phyloP scores from a whole-genome alignment of 768 basidiomycete genomes.

The Calocera cornea region DNA sequence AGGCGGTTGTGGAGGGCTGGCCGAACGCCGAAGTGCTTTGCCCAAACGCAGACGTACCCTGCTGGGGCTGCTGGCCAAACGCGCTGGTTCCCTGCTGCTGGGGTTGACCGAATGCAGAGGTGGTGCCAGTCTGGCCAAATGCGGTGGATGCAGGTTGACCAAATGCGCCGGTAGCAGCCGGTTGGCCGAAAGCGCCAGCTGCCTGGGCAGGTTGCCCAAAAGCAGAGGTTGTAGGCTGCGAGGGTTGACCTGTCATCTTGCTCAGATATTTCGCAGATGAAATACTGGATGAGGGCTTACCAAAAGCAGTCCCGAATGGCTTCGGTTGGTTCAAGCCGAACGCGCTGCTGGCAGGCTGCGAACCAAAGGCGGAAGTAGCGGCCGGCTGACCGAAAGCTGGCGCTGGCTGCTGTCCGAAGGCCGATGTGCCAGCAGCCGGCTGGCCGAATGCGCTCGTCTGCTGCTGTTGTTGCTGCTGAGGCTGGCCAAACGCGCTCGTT shows the following conservation, averaged over 20 bases:
- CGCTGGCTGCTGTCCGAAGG: not conserved
- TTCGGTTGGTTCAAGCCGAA: not conserved
- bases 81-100: slow-evolving; percentile 21
- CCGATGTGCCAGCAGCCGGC: slow-evolving; percentile 1
- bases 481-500: slow-evolving; percentile 14
- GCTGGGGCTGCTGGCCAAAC: slow-evolving; percentile 32
- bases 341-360: slow-evolving; percentile 26
- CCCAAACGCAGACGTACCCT: slow-evolving; percentile 19
- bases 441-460: slow-evolving; percentile 9
- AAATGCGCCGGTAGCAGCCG: slow-evolving; percentile 25
- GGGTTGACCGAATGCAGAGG: slow-evolving; percentile 30
- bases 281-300: too few relatives aligned
- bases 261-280: too few relatives aligned
- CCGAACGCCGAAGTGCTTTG: slow-evolving; percentile 17
- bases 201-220: not conserved
- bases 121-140: not conserved
- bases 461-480: slow-evolving; percentile 6
- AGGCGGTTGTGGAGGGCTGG: slow-evolving; percentile 15
- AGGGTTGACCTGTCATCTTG: too few relatives aligned
- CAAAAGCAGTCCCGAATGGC: too few relatives aligned
- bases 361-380: slow-evolving; percentile 32
- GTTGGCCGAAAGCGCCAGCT: not conserved
- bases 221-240: not conserved
- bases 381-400: not conserved
- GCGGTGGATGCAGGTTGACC: slow-evolving; percentile 31